Conservation (phyloP, 192 early-diverging fungal genomes). For the Thamnidium elegans region DNA sequence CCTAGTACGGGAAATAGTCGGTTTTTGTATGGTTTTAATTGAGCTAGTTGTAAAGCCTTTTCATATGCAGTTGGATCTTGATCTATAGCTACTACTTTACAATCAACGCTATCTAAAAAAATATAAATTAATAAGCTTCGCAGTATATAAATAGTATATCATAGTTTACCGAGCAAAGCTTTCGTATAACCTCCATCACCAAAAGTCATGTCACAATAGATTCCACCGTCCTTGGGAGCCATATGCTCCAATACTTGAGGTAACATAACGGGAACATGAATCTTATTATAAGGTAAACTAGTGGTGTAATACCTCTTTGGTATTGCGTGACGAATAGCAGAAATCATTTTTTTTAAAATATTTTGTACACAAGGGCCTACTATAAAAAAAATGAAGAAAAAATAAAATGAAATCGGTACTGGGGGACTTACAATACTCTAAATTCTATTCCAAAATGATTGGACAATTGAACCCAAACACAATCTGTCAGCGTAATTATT, state of each 20-base stretch:
- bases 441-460: too few relatives aligned
- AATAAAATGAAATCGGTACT: too few relatives aligned
- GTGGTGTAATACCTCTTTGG: neutral
- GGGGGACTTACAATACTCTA: too few relatives aligned
- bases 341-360: too few relatives aligned
- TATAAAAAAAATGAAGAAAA: too few relatives aligned
- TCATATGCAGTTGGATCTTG: slow-evolving; percentile 67
- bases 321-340: too few relatives aligned
- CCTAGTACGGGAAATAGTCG: slow-evolving; percentile 57
- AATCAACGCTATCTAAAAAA: slow-evolving; percentile 38
- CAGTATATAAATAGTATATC: neutral
- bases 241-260: slow-evolving; percentile 43
- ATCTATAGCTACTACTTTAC: slow-evolving; percentile 66
- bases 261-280: slow-evolving; percentile 54
- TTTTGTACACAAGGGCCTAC: too few relatives aligned
- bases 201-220: slow-evolving; percentile 72
- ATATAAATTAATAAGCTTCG: neutral
- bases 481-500: too few relatives aligned
- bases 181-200: slow-evolving; percentile 72
- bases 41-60: slow-evolving; percentile 51
- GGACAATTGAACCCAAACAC: too few relatives aligned
- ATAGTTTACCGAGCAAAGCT: slow-evolving; percentile 54
- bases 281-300: slow-evolving; percentile 11
- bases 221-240: slow-evolving; percentile 34
- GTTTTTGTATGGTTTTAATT: slow-evolving; percentile 36